A percentile compares a stretch with the other conserved stretches of the same genome.
Conservation (phyloP, 371 early-diverging fungal genomes). For the Actinomortierella wolfii region DNA sequence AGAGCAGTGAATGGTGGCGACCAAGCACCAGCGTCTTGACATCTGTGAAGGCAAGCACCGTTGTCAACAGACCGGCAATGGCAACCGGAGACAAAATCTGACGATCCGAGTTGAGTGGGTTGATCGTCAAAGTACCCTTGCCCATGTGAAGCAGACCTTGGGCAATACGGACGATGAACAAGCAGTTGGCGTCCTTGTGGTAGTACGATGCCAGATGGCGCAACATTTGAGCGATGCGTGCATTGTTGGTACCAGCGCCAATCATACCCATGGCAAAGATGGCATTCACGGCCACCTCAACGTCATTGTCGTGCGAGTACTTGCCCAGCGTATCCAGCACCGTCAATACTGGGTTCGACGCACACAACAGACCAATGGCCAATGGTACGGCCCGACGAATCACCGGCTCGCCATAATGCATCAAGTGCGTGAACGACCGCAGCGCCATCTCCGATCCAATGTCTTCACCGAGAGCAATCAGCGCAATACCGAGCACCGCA, state of each 20-base stretch:
- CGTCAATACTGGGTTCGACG: slow-evolving; percentile 92
- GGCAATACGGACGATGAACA: slow-evolving; percentile 96
- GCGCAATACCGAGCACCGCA: slow-evolving; percentile 95
- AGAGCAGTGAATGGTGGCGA: slow-evolving; percentile 92
- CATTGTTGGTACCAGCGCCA: slow-evolving; percentile 99
- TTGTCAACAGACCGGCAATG: slow-evolving; percentile 87
- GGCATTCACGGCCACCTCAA: slow-evolving; percentile 93
- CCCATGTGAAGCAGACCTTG: slow-evolving; percentile 98
- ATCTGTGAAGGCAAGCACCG: slow-evolving; percentile 89
- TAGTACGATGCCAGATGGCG: slow-evolving; percentile 97
- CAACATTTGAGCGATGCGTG: slow-evolving; percentile 96
- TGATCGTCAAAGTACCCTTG: slow-evolving; percentile 96
- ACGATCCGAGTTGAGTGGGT: slow-evolving; percentile 93
- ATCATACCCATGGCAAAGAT: slow-evolving; percentile 99
- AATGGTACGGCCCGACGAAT: slow-evolving; percentile 94
- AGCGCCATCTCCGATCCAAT: slow-evolving; percentile 96
- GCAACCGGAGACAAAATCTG: slow-evolving; percentile 90
- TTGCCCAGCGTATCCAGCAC: slow-evolving; percentile 96
- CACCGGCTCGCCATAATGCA: slow-evolving; percentile 98
- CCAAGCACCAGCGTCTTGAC: slow-evolving; percentile 85
- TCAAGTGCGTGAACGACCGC: slow-evolving; percentile 94
- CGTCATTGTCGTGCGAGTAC: slow-evolving; percentile 96
- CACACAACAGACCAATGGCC: slow-evolving; percentile 93
- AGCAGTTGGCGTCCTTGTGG: slow-evolving; percentile 91
- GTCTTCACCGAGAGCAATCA: slow-evolving; percentile 97